phyloP scores from a whole-genome alignment of 2,329 filamentous ascomycete genomes.

The Venturia pyrina region DNA sequence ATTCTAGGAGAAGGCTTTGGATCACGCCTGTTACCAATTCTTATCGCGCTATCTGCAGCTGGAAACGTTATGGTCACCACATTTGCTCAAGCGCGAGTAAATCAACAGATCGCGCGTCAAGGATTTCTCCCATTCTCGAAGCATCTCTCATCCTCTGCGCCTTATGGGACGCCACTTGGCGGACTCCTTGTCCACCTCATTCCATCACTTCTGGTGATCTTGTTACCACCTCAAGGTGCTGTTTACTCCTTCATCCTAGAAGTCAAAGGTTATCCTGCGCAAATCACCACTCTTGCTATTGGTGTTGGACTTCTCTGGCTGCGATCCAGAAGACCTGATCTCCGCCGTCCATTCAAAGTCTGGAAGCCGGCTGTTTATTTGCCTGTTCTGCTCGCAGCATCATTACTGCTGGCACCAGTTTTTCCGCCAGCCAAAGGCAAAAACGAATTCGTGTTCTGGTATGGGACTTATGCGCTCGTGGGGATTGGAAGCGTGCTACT shows the following conservation, averaged over 20 bases:
- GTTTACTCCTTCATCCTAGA: conserved; percentile 67
- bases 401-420: conserved; percentile 44
- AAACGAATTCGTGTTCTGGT: conserved; percentile 37
- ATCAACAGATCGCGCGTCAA: conserved; percentile 63
- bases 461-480: conserved; percentile 44
- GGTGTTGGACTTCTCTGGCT: conserved; percentile 51
- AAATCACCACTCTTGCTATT: conserved; percentile 49
- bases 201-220: conserved; percentile 57
- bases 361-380: conserved; percentile 11
- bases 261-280: conserved; percentile 57
- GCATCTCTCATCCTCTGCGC: conserved; percentile 52
- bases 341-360: conserved; percentile 48
- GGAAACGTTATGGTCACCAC: conserved; percentile 14
- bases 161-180: conserved; percentile 57
- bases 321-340: conserved; percentile 47
- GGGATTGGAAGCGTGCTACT: conserved; percentile 44
- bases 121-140: conserved; percentile 57
- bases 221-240: conserved; percentile 52
- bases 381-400: not conserved
- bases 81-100: conserved; percentile 48
- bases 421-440: conserved; percentile 44
- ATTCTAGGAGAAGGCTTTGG: conserved; percentile 11
- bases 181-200: conserved; percentile 60
- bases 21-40: conserved; percentile 8
- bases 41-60: conserved; percentile 11